Evolutionary conservation across 2,329 filamentous ascomycete genomes (phyloP).

Genomic region (Coniochaeta pulveracea): DNA sequence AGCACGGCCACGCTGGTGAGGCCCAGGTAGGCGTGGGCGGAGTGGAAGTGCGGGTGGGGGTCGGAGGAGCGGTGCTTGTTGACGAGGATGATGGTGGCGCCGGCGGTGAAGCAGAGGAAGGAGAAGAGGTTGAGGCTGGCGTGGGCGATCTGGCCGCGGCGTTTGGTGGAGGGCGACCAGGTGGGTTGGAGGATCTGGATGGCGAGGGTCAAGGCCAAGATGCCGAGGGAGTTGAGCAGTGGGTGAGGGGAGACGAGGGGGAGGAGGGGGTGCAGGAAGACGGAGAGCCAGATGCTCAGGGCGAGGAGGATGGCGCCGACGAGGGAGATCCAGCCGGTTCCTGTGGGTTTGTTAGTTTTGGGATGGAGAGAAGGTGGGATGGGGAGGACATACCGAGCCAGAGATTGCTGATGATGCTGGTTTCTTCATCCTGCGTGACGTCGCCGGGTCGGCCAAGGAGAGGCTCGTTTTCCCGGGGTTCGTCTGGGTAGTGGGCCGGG

Average conservation of each 20-base stretch:
- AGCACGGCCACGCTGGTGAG: conserved; percentile 61
- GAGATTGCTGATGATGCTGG: conserved; percentile 59
- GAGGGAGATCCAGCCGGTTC: conserved; percentile 73
- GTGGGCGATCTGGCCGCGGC: conserved; percentile 48
- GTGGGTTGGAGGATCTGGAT: conserved; percentile 84
- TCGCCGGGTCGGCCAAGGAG: conserved; percentile 27
- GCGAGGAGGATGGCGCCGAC: conserved; percentile 65
- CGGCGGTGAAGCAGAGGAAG: conserved; percentile 48
- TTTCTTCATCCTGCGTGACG: conserved; percentile 51
- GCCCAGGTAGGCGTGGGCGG: conserved; percentile 74
- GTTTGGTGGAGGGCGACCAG: conserved; percentile 63
- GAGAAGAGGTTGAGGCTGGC: conserved; percentile 57
- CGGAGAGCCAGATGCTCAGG: conserved; percentile 64
- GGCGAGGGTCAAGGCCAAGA: conserved; percentile 68
- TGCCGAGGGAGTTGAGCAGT: conserved; percentile 46
- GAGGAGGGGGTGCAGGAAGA: conserved; percentile 42
- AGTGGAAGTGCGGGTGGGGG: conserved; percentile 63
- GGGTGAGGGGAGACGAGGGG: conserved; percentile 19
- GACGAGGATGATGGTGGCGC: conserved; percentile 62
- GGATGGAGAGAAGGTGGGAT: conserved; percentile 4
- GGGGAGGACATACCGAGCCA: conserved; percentile 48
- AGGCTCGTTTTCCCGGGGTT: conserved; percentile 28
- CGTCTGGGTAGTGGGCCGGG: conserved; percentile 4
- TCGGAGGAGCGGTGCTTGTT: conserved; percentile 60
- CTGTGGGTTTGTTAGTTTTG: conserved; percentile 29